These are phyloP conservation scores for Hypoxylon sp. DNA, from an alignment of 2,329 filamentous ascomycete species.

Conservation along the genomic window DNA sequence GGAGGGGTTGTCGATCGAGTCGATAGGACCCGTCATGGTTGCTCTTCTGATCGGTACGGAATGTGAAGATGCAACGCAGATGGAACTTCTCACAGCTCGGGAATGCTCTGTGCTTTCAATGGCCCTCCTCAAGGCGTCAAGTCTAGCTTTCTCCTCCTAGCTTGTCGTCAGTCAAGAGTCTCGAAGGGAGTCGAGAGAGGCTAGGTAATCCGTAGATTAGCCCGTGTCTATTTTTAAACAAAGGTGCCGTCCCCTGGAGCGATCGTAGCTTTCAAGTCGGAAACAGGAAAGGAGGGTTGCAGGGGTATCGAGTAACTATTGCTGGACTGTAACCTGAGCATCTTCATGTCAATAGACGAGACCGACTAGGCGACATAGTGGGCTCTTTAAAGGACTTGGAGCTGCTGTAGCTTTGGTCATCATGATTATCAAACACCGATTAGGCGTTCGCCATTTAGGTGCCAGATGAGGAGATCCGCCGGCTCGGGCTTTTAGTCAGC, in stretches of 20 bases:
- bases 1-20: conserved; percentile 74
- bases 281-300: not conserved
- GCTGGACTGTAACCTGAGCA: not conserved
- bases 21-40: conserved; percentile 41
- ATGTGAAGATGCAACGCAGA: not conserved
- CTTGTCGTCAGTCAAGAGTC: too few species aligned
- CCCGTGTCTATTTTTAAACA: not conserved
- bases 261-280: not conserved
- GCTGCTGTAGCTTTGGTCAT: conserved; percentile 26
- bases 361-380: not conserved
- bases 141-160: too few species aligned
- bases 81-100: not conserved
- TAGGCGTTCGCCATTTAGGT: conserved; percentile 37
- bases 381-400: conserved; percentile 3
- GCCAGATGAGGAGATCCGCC: conserved; percentile 37
- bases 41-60: conserved; percentile 3
- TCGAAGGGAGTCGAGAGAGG: not conserved
- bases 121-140: not conserved
- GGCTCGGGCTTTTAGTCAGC: conserved; percentile 19
- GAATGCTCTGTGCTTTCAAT: not conserved
- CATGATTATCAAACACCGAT: conserved; percentile 24
- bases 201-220: too few species aligned
- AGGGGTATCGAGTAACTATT: too few species aligned
- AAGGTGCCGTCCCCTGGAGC: not conserved
- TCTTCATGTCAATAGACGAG: not conserved